phyloP scores from a whole-genome alignment of 768 basidiomycete species.

The Hortiboletus campestris region DNA sequence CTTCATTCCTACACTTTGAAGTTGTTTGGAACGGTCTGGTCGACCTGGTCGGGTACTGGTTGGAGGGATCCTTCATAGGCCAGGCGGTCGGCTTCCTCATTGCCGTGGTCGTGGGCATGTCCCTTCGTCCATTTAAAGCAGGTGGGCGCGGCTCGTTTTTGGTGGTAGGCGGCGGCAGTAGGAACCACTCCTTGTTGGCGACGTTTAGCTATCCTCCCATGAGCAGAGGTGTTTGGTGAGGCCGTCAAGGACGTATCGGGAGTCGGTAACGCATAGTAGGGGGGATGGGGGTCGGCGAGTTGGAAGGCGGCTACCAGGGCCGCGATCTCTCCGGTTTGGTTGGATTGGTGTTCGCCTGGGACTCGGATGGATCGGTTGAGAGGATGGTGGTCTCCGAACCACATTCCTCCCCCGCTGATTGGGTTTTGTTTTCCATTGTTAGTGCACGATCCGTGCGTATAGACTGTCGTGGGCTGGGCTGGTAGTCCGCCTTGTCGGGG shows the following conservation, averaged over 20 bases:
- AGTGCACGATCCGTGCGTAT: slow-evolving; percentile 27
- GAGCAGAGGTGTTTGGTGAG: slow-evolving; percentile 2
- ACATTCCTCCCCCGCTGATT: slow-evolving; percentile 14
- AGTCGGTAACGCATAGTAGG: neutral
- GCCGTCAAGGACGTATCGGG: slow-evolving; percentile 11
- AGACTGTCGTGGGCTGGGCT: slow-evolving; percentile 5
- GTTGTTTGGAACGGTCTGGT: no score
- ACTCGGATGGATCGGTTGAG: neutral
- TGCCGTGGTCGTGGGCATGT: no score
- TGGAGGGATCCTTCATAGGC: no score
- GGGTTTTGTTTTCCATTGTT: slow-evolving; percentile 21
- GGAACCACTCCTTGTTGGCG: slow-evolving; percentile 11
- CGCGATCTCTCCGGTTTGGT: slow-evolving; percentile 13
- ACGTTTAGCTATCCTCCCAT: slow-evolving; percentile 24
- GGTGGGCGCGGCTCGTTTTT: no score
- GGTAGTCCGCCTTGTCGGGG: no score
- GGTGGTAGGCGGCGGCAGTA: neutral
- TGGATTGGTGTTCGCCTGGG: neutral
- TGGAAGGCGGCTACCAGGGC: neutral
- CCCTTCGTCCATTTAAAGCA: no score
- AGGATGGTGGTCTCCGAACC: neutral
- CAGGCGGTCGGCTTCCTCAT: no score
- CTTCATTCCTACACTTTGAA: no score
- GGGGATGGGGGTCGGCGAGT: neutral
- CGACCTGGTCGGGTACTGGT: no score